These are phyloP conservation scores for Penicillium decumbens DNA, from an alignment of 2,329 filamentous ascomycete genomes.

Conservation along the genomic window DNA sequence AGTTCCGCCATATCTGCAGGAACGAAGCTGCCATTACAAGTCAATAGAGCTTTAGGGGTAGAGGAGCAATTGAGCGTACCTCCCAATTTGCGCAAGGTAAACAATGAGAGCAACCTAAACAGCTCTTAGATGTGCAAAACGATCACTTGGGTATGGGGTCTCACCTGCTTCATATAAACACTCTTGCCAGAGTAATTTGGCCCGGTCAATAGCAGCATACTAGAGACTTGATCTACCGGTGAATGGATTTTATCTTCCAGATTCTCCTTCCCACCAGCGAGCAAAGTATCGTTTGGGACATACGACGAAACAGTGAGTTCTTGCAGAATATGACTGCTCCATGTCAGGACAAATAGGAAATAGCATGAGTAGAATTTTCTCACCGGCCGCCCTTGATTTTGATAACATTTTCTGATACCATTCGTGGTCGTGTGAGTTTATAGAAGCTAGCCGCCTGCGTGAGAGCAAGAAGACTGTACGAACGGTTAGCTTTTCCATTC, in stretches of 20 bases:
- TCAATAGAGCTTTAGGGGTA: not conserved
- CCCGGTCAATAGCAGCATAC: constrained; percentile 76
- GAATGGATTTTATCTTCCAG: not conserved
- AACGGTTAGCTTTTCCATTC: not conserved
- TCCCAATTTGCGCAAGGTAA: constrained; percentile 84
- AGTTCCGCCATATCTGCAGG: constrained; percentile 72
- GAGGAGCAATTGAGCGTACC: constrained; percentile 28
- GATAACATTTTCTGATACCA: constrained; percentile 67
- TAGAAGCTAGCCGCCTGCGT: constrained; percentile 72
- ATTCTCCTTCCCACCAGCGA: constrained; percentile 54
- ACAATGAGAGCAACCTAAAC: constrained; percentile 70
- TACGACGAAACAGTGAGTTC: constrained; percentile 76
- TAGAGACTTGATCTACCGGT: constrained; percentile 46
- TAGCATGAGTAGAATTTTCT: constrained; percentile 10
- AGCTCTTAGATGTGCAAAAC: constrained; percentile 5
- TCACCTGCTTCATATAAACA: constrained; percentile 79
- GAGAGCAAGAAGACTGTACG: constrained; percentile 67
- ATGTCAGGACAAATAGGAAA: constrained; percentile 7
- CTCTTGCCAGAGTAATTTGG: constrained; percentile 98
- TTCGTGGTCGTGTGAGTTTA: constrained; percentile 62
- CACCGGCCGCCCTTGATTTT: constrained; percentile 70
- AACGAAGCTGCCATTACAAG: constrained; percentile 61
- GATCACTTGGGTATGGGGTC: not conserved
- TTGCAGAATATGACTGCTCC: constrained; percentile 68
- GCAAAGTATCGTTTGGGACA: constrained; percentile 73